Evolutionary conservation across 805 yeast species (phyloP).

Genomic region (Nakazawaea sp.): DNA sequence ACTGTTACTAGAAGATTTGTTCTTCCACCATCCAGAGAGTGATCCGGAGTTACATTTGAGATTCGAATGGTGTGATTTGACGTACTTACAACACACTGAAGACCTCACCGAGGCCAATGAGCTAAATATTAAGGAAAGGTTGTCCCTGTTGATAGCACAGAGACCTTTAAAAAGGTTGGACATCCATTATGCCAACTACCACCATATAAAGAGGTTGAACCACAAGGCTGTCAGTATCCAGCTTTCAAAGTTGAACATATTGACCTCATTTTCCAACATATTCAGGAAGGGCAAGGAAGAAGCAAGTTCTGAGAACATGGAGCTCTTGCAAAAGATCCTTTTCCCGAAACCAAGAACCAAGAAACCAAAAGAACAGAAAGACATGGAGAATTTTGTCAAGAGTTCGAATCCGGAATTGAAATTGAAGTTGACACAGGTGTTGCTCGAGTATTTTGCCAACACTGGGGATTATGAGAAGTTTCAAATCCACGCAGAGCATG

Average conservation of each 20-base stretch:
- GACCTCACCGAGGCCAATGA: constrained; percentile 9
- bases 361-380: constrained; percentile 29
- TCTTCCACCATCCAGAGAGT: constrained; percentile 1
- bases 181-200: constrained; percentile 50
- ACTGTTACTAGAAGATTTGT: constrained; percentile 24
- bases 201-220: constrained; percentile 51
- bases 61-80: constrained; percentile 29
- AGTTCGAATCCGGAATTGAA: constrained; percentile 60
- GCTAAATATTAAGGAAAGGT: constrained; percentile 8
- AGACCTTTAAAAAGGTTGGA: constrained; percentile 14
- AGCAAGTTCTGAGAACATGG: constrained; percentile 21
- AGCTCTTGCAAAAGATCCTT: constrained; percentile 40
- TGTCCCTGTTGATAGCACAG: constrained; percentile 1
- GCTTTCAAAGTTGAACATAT: constrained; percentile 63
- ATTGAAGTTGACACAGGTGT: constrained; percentile 68
- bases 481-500: constrained; percentile 43
- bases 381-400: constrained; percentile 56
- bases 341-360: constrained; percentile 16
- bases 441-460: constrained; percentile 48
- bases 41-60: constrained; percentile 13
- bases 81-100: constrained; percentile 14
- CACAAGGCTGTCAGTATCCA: constrained; percentile 46
- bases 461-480: constrained; percentile 26
- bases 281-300: constrained; percentile 25
- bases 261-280: constrained; percentile 54